phyloP scores from a whole-genome alignment of 2,329 filamentous ascomycete species.

The Epichloe bromicola region DNA sequence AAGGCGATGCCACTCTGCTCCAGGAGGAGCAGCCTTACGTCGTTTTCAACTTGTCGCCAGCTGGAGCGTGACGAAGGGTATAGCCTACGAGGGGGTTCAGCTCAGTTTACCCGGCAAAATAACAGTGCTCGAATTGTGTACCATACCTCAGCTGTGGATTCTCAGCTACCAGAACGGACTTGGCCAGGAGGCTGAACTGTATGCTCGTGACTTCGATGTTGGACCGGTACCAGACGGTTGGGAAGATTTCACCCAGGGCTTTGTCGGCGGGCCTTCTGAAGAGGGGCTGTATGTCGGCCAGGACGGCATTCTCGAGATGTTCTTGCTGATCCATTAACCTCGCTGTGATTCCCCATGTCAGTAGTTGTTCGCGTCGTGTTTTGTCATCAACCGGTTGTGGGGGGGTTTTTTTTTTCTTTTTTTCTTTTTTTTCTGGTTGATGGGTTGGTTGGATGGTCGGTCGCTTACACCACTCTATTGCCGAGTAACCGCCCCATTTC shows the following conservation, averaged over 20 bases:
- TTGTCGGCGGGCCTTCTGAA: constrained; percentile 21
- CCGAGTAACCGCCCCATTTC: constrained; percentile 24
- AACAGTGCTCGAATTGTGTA: no score
- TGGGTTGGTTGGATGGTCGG: no score
- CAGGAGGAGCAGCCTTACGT: constrained; percentile 24
- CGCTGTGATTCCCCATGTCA: constrained; percentile 10
- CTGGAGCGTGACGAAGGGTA: constrained; percentile 15
- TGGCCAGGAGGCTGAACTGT: constrained; percentile 26
- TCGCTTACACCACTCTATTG: constrained; percentile 24
- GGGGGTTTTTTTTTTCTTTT: no score
- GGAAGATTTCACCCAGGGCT: constrained; percentile 26
- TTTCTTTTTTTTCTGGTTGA: no score
- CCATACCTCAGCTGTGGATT: constrained; percentile 23
- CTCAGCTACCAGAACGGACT: constrained; percentile 26
- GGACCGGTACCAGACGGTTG: constrained; percentile 26
- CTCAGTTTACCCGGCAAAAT: no score
- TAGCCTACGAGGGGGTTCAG: neutral
- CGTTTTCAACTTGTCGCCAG: constrained; percentile 24
- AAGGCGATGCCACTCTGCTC: constrained; percentile 28
- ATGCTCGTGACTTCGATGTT: constrained; percentile 27
- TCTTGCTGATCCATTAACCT: constrained; percentile 24
- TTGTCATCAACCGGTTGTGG: no score
- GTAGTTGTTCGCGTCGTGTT: neutral
- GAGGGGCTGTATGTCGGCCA: constrained; percentile 21
- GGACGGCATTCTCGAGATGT: constrained; percentile 20